Evolutionary conservation across 1,284 basidiomycete species (phyloP).

Genomic region (Ceratobasidium sp.): DNA sequence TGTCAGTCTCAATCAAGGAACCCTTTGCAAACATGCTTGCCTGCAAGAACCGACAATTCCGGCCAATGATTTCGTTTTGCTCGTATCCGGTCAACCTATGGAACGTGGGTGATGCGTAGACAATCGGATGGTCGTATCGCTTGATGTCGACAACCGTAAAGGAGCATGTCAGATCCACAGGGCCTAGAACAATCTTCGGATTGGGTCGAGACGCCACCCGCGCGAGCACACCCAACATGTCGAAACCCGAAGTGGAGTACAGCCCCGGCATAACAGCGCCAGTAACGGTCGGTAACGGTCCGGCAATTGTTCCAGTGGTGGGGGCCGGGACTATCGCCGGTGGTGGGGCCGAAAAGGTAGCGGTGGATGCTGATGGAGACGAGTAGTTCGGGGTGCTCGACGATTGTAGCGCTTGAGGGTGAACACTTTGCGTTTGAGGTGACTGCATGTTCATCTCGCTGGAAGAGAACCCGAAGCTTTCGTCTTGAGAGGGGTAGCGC

Average conservation of each 20-base stretch:
- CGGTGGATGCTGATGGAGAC: neutral
- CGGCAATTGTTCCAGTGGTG: neutral
- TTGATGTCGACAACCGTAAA: slow-evolving; percentile 90
- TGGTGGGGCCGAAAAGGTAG: slow-evolving; percentile 1
- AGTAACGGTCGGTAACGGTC: slow-evolving; percentile 24
- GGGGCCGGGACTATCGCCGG: slow-evolving; percentile 10
- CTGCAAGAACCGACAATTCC: slow-evolving; percentile 80
- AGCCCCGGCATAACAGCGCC: slow-evolving; percentile 58
- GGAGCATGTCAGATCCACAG: slow-evolving; percentile 90
- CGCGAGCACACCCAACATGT: slow-evolving; percentile 83
- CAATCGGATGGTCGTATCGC: slow-evolving; percentile 82
- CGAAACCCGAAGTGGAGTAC: slow-evolving; percentile 91
- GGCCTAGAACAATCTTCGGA: slow-evolving; percentile 83
- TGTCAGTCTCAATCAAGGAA: slow-evolving; percentile 8
- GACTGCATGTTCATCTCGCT: slow-evolving; percentile 24
- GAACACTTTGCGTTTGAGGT: slow-evolving; percentile 22
- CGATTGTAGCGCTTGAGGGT: slow-evolving; percentile 15
- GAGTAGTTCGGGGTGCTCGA: slow-evolving; percentile 13
- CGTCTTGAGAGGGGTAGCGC: slow-evolving; percentile 10
- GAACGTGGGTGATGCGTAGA: slow-evolving; percentile 80
- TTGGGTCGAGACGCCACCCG: slow-evolving; percentile 79
- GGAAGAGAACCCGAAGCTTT: neutral
- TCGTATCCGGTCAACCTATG: slow-evolving; percentile 79
- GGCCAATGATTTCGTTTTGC: slow-evolving; percentile 82
- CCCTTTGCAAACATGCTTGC: slow-evolving; percentile 44